These are phyloP conservation scores for Porphyrellus cyaneotinctus DNA, from an alignment of 768 basidiomycete genomes.

Conservation along the genomic window DNA sequence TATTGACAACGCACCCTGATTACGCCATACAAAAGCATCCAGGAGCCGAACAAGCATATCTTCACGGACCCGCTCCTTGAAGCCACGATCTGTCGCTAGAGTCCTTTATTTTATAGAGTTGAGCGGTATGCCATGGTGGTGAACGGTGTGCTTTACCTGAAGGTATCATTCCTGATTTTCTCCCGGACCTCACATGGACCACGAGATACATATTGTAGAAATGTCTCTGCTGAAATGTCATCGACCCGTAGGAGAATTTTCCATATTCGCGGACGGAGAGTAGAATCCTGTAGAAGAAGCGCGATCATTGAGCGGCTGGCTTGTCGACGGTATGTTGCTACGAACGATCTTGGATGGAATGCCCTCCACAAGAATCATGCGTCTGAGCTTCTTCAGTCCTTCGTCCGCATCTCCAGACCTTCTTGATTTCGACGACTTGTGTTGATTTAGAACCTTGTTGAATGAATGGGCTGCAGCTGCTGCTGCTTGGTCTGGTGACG, in stretches of 20 bases:
- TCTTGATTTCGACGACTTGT: slow-evolving; percentile 64
- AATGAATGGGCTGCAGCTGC: slow-evolving; percentile 63
- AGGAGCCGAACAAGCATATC: slow-evolving; percentile 95
- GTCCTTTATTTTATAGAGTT: slow-evolving; percentile 45
- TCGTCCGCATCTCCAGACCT: slow-evolving; percentile 69
- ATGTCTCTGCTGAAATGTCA: slow-evolving; percentile 70
- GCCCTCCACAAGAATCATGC: slow-evolving; percentile 87
- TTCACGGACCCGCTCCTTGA: slow-evolving; percentile 94
- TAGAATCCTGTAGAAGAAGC: slow-evolving; percentile 53
- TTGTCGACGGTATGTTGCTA: slow-evolving; percentile 12
- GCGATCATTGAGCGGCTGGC: not conserved
- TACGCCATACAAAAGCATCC: slow-evolving; percentile 98
- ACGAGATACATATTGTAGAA: slow-evolving; percentile 72
- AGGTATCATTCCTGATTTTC: slow-evolving; percentile 96
- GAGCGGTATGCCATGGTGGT: not conserved
- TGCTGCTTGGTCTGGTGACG: slow-evolving; percentile 25
- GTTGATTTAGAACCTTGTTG: slow-evolving; percentile 73
- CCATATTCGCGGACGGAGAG: slow-evolving; percentile 91
- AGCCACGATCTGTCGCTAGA: slow-evolving; percentile 93
- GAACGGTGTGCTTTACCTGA: slow-evolving; percentile 53
- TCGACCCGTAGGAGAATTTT: slow-evolving; percentile 86
- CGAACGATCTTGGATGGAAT: slow-evolving; percentile 75
- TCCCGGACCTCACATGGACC: slow-evolving; percentile 86
- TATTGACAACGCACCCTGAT: slow-evolving; percentile 54
- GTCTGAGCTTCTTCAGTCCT: slow-evolving; percentile 77